phyloP scores from a whole-genome alignment of 192 early-diverging fungal genomes.

The Entomortierella beljakovae region DNA sequence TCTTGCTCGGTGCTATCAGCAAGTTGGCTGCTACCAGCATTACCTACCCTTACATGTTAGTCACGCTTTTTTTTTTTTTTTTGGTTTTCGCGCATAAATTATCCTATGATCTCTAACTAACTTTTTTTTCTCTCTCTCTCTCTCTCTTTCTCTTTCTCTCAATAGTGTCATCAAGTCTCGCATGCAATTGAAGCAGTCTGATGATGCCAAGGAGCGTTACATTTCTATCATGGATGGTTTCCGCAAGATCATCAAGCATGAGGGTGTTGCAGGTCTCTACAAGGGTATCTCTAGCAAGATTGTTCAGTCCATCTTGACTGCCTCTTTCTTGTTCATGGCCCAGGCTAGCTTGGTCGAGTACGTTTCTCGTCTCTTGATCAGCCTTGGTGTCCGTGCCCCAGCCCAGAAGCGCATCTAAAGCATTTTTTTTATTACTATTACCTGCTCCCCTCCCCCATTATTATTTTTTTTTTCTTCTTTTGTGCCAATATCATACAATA shows the following conservation, averaged over 20 bases:
- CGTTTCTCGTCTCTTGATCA: slow-evolving; percentile 59
- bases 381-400: slow-evolving; percentile 27
- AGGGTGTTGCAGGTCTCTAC: slow-evolving; percentile 91
- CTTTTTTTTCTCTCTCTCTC: not conserved
- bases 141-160: not conserved
- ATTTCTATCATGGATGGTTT: slow-evolving; percentile 87
- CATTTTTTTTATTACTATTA: no score
- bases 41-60: slow-evolving; percentile 97
- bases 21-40: slow-evolving; percentile 95
- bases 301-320: slow-evolving; percentile 93
- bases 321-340: slow-evolving; percentile 96
- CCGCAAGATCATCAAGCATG: slow-evolving; percentile 88
- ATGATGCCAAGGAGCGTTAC: slow-evolving; percentile 82
- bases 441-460: not conserved
- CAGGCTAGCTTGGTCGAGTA: slow-evolving; percentile 85
- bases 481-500: no score
- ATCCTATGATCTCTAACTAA: no score
- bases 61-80: slow-evolving; percentile 1
- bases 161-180: slow-evolving; percentile 92
- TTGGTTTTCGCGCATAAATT: slow-evolving; percentile 4
- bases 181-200: slow-evolving; percentile 95
- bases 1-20: slow-evolving; percentile 94
- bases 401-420: slow-evolving; percentile 48
- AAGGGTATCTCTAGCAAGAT: slow-evolving; percentile 96
- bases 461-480: not conserved